These are phyloP conservation scores for Curvularia lunata DNA, from an alignment of 2,329 filamentous ascomycete genomes.

Conservation along the genomic window DNA sequence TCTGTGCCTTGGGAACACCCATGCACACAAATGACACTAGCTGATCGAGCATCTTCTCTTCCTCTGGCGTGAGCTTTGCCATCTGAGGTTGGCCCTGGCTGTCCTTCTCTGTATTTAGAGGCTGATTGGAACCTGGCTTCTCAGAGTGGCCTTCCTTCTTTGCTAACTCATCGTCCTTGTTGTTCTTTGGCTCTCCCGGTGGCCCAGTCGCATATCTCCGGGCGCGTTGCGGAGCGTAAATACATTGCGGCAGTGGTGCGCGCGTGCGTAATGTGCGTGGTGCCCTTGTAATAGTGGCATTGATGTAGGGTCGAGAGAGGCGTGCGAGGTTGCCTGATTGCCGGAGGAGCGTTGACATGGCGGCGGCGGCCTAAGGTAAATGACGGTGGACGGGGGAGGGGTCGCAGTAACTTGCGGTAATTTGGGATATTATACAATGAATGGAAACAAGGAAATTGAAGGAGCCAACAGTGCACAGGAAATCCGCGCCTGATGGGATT, in stretches of 20 bases:
- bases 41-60: conserved; percentile 64
- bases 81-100: conserved; percentile 53
- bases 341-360: conserved; percentile 71
- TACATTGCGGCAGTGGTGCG: conserved; percentile 51
- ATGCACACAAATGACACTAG: conserved; percentile 63
- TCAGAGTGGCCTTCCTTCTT: conserved; percentile 43
- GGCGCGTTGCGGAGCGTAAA: conserved; percentile 53
- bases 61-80: conserved; percentile 59
- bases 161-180: conserved; percentile 30
- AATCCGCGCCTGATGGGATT: conserved; percentile 5
- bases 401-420: conserved; percentile 12
- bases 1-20: conserved; percentile 67
- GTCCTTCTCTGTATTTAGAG: conserved; percentile 36
- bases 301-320: conserved; percentile 64
- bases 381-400: conserved; percentile 27
- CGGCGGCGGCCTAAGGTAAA: conserved; percentile 39
- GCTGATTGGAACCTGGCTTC: conserved; percentile 40
- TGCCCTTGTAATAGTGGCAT: conserved; percentile 57
- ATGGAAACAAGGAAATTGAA: not conserved
- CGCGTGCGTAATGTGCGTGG: conserved; percentile 47
- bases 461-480: not conserved
- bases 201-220: conserved; percentile 52
- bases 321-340: conserved; percentile 70
- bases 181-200: conserved; percentile 43
- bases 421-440: conserved; percentile 6